Conservation (phyloP, 306 rosid genomes). For the Cucurbita ficifolia region DNA sequence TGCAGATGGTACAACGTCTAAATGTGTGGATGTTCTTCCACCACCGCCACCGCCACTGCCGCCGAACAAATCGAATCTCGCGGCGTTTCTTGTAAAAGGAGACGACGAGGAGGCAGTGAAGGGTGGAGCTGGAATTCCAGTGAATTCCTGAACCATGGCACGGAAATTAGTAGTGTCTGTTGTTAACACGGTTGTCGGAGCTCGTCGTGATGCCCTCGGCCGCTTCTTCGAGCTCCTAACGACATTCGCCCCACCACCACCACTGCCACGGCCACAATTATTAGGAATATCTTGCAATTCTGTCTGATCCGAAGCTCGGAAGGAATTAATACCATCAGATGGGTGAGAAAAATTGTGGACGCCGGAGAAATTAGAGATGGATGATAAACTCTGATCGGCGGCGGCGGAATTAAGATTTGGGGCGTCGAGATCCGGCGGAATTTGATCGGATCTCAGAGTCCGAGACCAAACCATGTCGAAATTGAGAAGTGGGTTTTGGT, state of each 20-base stretch:
- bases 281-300: neutral
- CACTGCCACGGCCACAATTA: neutral
- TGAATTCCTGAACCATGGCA: constrained; percentile 98
- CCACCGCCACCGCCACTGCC: constrained; percentile 19
- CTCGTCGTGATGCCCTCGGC: constrained; percentile 86
- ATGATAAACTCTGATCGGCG: constrained; percentile 5
- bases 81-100: constrained; percentile 31
- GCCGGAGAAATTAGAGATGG: constrained; percentile 11
- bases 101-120: constrained; percentile 41
- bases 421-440: constrained; percentile 13
- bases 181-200: constrained; percentile 83
- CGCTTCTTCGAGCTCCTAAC: constrained; percentile 71
- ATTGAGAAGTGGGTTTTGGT: constrained; percentile 18
- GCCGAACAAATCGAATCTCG: constrained; percentile 58
- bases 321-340: neutral
- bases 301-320: neutral
- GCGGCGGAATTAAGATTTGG: constrained; percentile 9
- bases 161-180: constrained; percentile 89
- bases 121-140: constrained; percentile 92
- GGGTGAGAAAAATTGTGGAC: neutral
- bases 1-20: neutral
- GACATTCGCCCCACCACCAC: neutral
- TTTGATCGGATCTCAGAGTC: constrained; percentile 19
- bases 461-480: constrained; percentile 53
- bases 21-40: neutral